Conservation (phyloP, 192 early-diverging fungal genomes). For the Funneliformis mosseae region DNA sequence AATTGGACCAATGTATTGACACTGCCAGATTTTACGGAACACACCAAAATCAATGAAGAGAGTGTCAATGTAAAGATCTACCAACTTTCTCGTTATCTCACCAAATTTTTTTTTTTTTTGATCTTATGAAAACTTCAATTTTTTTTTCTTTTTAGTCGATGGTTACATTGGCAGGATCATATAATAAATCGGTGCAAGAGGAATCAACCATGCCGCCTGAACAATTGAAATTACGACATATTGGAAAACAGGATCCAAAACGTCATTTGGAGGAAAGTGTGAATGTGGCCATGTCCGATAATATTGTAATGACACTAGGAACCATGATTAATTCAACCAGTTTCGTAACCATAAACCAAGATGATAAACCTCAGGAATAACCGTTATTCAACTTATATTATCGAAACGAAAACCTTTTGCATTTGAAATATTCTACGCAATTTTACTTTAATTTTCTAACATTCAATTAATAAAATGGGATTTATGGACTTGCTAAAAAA, state of each 20-base stretch:
- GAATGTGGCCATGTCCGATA: constrained; percentile 90
- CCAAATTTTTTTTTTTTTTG: not conserved
- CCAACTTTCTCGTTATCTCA: not conserved
- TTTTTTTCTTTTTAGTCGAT: constrained; percentile 60
- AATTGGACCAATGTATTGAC: constrained; percentile 97
- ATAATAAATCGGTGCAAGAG: constrained; percentile 98
- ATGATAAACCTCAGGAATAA: not conserved
- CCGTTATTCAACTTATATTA: too few relatives aligned
- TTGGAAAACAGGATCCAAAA: constrained; percentile 99
- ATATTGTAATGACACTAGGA: constrained; percentile 95
- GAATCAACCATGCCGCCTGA: constrained; percentile 92
- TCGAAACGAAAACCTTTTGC: too few relatives aligned
- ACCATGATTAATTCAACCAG: constrained; percentile 84
- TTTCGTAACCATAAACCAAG: constrained; percentile 34
- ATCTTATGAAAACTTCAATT: not conserved
- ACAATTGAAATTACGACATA: constrained; percentile 96
- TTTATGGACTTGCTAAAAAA: too few relatives aligned
- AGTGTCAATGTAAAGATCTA: constrained; percentile 77
- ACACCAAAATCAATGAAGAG: constrained; percentile 81
- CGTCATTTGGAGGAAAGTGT: constrained; percentile 94
- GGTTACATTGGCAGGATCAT: constrained; percentile 86
- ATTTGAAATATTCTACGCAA: too few relatives aligned
- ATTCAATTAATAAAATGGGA: too few relatives aligned
- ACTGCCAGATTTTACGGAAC: constrained; percentile 79
- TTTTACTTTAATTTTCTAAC: too few relatives aligned